Percentiles rank a stretch among this genome's conserved stretches.
phyloP scores from a whole-genome alignment of 768 basidiomycete genomes.

The Hirschioporus abietinus region DNA sequence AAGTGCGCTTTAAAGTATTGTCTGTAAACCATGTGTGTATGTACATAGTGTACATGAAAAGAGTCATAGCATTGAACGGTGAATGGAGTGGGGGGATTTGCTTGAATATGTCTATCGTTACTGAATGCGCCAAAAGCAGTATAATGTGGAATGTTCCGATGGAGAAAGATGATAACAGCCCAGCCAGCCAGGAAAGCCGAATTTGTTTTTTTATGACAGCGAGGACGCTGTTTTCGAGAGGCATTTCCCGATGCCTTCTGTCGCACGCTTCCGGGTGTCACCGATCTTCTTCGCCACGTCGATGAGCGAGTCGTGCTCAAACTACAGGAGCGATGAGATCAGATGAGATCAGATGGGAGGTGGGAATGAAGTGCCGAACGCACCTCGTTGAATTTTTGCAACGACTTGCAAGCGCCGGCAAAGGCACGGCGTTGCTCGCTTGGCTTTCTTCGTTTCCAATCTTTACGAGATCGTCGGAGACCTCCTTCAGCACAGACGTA shows the following conservation, averaged over 20 bases:
- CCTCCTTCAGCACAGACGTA: conserved; percentile 45
- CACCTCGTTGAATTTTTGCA: conserved; percentile 33
- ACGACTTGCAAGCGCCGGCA: conserved; percentile 43
- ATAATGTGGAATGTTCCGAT: neutral
- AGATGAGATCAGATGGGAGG: neutral
- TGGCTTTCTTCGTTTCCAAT: conserved; percentile 45
- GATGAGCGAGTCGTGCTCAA: conserved; percentile 60
- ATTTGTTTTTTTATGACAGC: neutral
- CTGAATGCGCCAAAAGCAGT: neutral
- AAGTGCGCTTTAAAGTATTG: too few species aligned
- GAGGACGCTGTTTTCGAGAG: conserved; percentile 32
- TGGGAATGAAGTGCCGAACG: conserved; percentile 4
- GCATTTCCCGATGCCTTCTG: conserved; percentile 71
- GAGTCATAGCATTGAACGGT: neutral
- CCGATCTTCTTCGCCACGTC: conserved; percentile 57
- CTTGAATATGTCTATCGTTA: neutral
- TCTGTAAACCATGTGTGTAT: neutral
- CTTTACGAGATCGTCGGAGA: conserved; percentile 48
- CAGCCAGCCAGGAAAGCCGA: too few species aligned
- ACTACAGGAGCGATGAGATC: conserved; percentile 28
- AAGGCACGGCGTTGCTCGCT: conserved; percentile 47
- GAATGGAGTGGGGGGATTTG: neutral
- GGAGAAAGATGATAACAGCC: neutral
- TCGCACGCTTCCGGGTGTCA: conserved; percentile 65
- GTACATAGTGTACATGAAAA: neutral